Evolutionary conservation across 1,284 basidiomycete species (phyloP).

Genomic region (Cryptococcus depauperatus): DNA sequence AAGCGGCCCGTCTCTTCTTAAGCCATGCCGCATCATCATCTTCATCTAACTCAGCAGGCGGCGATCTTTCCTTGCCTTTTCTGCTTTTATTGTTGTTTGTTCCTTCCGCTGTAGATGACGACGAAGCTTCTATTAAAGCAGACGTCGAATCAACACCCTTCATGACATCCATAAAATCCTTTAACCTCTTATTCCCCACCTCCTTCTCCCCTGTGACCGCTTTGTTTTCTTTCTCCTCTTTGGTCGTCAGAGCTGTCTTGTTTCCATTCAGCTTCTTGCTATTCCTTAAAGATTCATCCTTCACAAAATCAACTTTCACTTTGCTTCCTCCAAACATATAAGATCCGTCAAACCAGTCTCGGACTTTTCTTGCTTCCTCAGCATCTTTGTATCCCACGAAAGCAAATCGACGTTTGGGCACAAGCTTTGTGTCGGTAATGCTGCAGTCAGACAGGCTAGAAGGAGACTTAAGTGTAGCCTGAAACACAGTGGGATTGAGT

Average conservation of each 20-base stretch:
- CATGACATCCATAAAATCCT: constrained; percentile 48
- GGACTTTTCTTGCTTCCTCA: constrained; percentile 65
- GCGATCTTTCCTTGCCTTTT: constrained; percentile 54
- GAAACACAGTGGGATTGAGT: constrained; percentile 51
- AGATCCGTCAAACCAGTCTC: constrained; percentile 77
- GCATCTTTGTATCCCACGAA: constrained; percentile 85
- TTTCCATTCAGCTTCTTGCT: constrained; percentile 20
- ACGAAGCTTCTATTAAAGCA: neutral
- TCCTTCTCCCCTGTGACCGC: neutral
- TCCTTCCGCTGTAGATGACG: constrained; percentile 18
- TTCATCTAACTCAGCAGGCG: constrained; percentile 30
- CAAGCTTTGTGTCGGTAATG: constrained; percentile 82
- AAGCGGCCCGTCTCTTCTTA: constrained; percentile 48
- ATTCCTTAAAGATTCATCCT: constrained; percentile 51
- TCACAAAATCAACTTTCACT: constrained; percentile 65
- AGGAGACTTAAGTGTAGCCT: constrained; percentile 48
- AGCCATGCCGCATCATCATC: constrained; percentile 62
- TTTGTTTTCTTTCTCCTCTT: constrained; percentile 1
- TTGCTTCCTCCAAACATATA: constrained; percentile 60
- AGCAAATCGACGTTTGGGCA: constrained; percentile 75
- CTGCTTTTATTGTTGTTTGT: constrained; percentile 49
- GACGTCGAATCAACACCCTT: constrained; percentile 44
- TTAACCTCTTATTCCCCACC: constrained; percentile 53
- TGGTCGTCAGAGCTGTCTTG: neutral
- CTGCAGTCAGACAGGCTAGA: constrained; percentile 26